phyloP scores from a whole-genome alignment of 805 yeast species.

The Cephaloascus albidus region DNA sequence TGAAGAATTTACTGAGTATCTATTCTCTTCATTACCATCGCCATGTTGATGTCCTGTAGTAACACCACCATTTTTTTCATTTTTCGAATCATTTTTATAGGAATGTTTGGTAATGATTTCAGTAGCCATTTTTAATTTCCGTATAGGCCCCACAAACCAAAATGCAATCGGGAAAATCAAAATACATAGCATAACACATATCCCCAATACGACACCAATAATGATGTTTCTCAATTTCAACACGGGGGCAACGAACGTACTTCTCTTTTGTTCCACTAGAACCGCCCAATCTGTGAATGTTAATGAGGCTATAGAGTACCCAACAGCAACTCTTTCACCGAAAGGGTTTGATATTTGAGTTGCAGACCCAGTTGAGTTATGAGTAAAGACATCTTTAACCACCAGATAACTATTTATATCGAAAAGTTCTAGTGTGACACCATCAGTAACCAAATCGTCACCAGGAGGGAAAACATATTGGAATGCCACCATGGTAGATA shows the following conservation, averaged over 20 bases:
- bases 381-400: background rate
- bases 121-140: slow-evolving; percentile 72
- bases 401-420: background rate
- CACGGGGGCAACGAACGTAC: slow-evolving; percentile 55
- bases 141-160: slow-evolving; percentile 77
- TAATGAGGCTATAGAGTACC: slow-evolving; percentile 39
- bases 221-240: slow-evolving; percentile 56
- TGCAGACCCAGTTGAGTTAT: background rate
- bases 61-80: slow-evolving; percentile 1
- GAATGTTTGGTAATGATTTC: slow-evolving; percentile 49
- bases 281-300: slow-evolving; percentile 52
- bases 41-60: slow-evolving; percentile 23
- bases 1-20: background rate
- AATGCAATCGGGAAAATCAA: slow-evolving; percentile 80
- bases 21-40: slow-evolving; percentile 2
- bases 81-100: background rate
- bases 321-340: slow-evolving; percentile 39
- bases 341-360: slow-evolving; percentile 18
- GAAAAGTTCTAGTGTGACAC: background rate
- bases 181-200: slow-evolving; percentile 64
- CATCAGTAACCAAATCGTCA: no score
- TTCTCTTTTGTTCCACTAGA: slow-evolving; percentile 53
- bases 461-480: slow-evolving; percentile 1
- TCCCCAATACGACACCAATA: slow-evolving; percentile 69
- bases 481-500: background rate